Conservation (phyloP, 1,284 basidiomycete species). For the Taiwanofungus camphoratus region DNA sequence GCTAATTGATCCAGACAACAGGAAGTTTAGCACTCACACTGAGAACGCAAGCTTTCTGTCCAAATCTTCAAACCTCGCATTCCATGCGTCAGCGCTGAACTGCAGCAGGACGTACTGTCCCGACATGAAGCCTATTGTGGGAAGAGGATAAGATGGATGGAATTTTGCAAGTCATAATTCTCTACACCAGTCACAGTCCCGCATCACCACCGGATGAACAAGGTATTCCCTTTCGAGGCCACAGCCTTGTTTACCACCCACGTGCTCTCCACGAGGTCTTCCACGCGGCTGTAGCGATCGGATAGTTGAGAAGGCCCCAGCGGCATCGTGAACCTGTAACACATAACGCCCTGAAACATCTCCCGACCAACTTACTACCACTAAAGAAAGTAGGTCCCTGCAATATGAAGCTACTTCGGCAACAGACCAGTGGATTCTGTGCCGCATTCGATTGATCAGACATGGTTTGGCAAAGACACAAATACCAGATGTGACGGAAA, state of each 20-base stretch:
- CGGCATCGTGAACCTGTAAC: conserved; percentile 7
- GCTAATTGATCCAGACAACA: conserved; percentile 1
- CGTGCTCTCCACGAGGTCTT: conserved; percentile 24
- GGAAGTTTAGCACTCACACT: conserved; percentile 39
- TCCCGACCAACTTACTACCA: conserved; percentile 8
- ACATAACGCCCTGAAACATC: conserved; percentile 11
- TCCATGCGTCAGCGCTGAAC: conserved; percentile 56
- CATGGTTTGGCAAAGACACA: no score
- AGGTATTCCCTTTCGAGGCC: conserved; percentile 19
- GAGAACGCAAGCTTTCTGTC: conserved; percentile 60
- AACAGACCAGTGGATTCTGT: no score
- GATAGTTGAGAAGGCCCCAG: not conserved
- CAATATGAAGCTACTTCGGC: no score
- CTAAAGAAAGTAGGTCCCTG: not conserved
- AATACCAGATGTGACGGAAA: no score
- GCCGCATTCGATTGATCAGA: no score
- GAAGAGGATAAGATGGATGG: conserved; percentile 18
- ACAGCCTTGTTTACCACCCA: conserved; percentile 17
- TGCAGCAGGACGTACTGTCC: conserved; percentile 50
- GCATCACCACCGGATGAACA: conserved; percentile 15
- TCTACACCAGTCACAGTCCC: not conserved
- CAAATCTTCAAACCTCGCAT: conserved; percentile 53
- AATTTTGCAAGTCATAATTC: conserved; percentile 9
- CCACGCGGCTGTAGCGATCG: conserved; percentile 21
- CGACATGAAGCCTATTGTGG: conserved; percentile 29